Evolutionary conservation across 2,329 filamentous ascomycete genomes (phyloP), one percentile per base, ranked within the genome.

Genomic region (Phialophora tarda): DNA sequence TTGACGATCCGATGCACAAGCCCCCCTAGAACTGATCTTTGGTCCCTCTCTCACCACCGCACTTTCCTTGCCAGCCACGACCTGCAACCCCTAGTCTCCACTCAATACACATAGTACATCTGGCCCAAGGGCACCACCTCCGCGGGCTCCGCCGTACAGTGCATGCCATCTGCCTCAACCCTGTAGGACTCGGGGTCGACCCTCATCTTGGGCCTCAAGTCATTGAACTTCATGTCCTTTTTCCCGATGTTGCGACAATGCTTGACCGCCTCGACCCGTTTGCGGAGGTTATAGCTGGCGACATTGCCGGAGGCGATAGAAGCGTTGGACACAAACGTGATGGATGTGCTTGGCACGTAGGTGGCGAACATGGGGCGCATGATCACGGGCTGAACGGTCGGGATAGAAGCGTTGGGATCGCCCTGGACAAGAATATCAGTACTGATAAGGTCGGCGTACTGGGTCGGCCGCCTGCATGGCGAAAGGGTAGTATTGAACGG

Each of bases 131-230:
- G 93, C 78, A 97, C 77, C 59, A 75, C 83, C 28, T 83, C 82
- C 24, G 90, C 86, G 3, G 93, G 91, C 78, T 90, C 91, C 0
- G 92, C 92, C 50, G 82, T 84, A 75, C 91, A 93, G 41, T 88
- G 81, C 77, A 86, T 79, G 0, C 91, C 93, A 78, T 97, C 92
- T 1, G 93, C 93, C 80, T 94, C 89, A 28, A 97, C 93, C 17
- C 83, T 81, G 81, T 97, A 98, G 74, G 86, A 89, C 84, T 98
- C 94, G 4, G 94, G 91, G 77, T 98, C 93, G 67, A 98, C 93
- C 73, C 83, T 88, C 91, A 98, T 97, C 80, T 84, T 87, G 14
- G 94, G 94, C 86, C 88, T 92, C 62, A 80, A 79, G 74, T 92
- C 88, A 77, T 97, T 97, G 78, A 88, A 93, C 75, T 92, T 93